A percentile compares a stretch with the other conserved stretches of the same genome.
Conservation (phyloP, 805 yeast species). For the Metschnikowia gelsemii region DNA sequence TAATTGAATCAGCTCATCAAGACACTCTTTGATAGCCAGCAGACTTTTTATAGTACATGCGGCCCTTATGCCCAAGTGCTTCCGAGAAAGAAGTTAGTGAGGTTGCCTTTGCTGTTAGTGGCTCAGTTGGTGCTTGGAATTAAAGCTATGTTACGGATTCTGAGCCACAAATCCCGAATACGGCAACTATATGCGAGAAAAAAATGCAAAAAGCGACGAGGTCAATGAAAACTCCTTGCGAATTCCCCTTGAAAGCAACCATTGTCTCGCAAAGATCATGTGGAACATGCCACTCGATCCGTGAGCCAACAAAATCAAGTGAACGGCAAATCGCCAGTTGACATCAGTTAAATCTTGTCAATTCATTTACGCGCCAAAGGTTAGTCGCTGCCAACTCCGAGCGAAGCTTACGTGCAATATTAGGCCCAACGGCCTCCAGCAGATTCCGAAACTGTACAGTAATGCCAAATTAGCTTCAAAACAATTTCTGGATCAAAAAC, state of each 20-base stretch:
- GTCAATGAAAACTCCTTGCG: constrained; percentile 14
- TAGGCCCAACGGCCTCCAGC: neutral
- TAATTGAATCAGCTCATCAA: constrained; percentile 70
- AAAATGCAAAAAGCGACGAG: neutral
- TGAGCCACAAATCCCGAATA: neutral
- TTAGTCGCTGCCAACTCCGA: constrained; percentile 9
- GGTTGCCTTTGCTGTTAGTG: constrained; percentile 63
- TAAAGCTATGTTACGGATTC: constrained; percentile 25
- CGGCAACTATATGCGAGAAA: neutral
- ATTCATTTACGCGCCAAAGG: constrained; percentile 1
- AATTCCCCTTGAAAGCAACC: constrained; percentile 9
- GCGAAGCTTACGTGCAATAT: neutral
- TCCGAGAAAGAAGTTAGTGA: constrained; percentile 76
- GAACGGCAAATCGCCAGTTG: neutral
- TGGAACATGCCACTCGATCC: neutral
- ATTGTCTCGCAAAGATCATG: neutral
- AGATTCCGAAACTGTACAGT: constrained; percentile 1
- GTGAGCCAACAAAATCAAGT: neutral
- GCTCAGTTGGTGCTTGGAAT: constrained; percentile 55
- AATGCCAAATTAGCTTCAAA: neutral
- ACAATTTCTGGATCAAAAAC: neutral
- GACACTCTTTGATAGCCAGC: constrained; percentile 71
- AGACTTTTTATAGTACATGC: constrained; percentile 68
- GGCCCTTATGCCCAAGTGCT: constrained; percentile 63
- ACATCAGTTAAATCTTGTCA: constrained; percentile 4